These are phyloP conservation scores for Xylaria castorea DNA, from an alignment of 495 filamentous ascomycete genomes.

Conservation along the genomic window DNA sequence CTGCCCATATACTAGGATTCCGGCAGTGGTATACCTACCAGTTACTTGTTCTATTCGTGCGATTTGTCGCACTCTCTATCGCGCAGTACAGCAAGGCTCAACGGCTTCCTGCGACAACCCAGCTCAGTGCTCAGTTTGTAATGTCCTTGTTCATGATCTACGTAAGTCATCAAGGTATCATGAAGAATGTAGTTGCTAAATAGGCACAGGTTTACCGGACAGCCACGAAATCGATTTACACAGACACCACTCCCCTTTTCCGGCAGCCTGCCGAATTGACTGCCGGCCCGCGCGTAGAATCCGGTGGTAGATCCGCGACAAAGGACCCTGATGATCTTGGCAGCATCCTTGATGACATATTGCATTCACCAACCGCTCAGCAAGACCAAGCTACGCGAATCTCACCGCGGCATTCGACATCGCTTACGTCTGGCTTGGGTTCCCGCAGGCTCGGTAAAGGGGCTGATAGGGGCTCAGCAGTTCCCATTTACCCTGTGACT, in stretches of 20 bases:
- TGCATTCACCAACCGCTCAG: slow-evolving; percentile 21
- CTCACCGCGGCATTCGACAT: neutral
- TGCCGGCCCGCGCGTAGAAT: slow-evolving; percentile 28
- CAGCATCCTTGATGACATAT: slow-evolving; percentile 53
- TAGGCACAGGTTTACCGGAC: slow-evolving; percentile 51
- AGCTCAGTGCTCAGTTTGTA: slow-evolving; percentile 61
- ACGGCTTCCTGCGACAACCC: slow-evolving; percentile 43
- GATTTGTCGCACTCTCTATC: slow-evolving; percentile 61
- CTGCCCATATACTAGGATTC: slow-evolving; percentile 68
- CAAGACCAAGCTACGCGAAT: neutral
- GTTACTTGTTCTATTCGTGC: slow-evolving; percentile 62
- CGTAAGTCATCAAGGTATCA: slow-evolving; percentile 50
- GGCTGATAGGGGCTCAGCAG: neutral
- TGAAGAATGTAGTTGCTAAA: slow-evolving; percentile 32
- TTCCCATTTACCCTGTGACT: neutral
- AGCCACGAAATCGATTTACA: slow-evolving; percentile 58
- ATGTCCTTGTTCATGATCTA: slow-evolving; percentile 60
- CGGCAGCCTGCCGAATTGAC: slow-evolving; percentile 38
- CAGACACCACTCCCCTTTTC: slow-evolving; percentile 66
- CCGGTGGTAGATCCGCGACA: slow-evolving; percentile 27
- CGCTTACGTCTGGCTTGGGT: neutral
- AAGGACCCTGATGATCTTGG: slow-evolving; percentile 39
- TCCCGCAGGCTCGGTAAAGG: neutral
- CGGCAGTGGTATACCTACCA: slow-evolving; percentile 74
- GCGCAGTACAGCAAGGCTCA: slow-evolving; percentile 53